Evolutionary conservation across 2,329 filamentous ascomycete genomes (phyloP).

Genomic region (Lachnellula cervina): DNA sequence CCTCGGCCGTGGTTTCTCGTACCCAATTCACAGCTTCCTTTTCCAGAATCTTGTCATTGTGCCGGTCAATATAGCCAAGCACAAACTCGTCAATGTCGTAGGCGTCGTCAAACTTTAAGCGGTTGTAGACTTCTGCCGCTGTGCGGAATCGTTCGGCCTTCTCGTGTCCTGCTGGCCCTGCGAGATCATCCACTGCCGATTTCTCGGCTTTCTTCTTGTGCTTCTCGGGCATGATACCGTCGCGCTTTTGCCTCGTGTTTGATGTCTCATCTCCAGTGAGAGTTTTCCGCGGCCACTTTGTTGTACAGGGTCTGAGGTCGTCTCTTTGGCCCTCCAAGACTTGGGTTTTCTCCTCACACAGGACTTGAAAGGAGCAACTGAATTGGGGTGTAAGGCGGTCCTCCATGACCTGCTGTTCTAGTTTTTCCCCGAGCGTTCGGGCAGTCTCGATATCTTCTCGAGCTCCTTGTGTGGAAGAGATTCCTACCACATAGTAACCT

Average conservation of each 20-base stretch:
- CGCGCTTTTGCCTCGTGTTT: background rate
- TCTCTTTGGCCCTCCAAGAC: too few species aligned
- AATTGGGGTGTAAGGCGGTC: background rate
- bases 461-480: background rate
- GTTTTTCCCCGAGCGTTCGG: background rate
- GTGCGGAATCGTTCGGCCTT: conserved; percentile 12
- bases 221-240: background rate
- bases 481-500: conserved; percentile 13
- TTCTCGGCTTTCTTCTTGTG: background rate
- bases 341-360: too few species aligned
- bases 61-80: conserved; percentile 22
- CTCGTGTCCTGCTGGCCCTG: background rate
- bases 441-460: background rate
- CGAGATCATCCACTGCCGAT: background rate
- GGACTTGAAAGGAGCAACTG: background rate
- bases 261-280: background rate
- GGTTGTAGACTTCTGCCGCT: conserved; percentile 18
- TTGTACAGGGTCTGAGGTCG: background rate
- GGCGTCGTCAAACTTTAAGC: conserved; percentile 15
- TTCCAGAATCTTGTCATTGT: conserved; percentile 9
- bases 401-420: background rate
- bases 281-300: background rate
- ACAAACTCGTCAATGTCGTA: conserved; percentile 23
- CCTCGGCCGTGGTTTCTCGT: conserved; percentile 44
- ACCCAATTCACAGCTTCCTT: conserved; percentile 16